Base-by-base conservation (phyloP, 2,329 filamentous ascomycete species). In the Ophiostoma populinum region DNA sequence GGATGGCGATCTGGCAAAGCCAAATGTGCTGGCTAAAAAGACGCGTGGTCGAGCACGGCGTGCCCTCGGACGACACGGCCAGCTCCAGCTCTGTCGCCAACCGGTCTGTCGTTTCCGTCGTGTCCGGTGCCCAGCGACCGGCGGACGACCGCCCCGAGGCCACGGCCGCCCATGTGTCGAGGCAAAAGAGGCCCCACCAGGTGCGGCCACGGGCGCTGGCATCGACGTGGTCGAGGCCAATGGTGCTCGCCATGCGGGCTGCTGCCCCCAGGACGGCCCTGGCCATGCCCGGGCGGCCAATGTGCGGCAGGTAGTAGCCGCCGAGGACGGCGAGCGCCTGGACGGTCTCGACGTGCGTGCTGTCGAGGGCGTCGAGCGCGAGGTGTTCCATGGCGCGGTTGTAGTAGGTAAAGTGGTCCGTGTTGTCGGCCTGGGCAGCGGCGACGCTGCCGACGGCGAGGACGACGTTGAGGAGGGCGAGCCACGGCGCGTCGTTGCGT, bases 1-100 rank as follows among this genome's bases (percentile, higher is more conserved):
- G 69, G 0, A 79, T 82, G 15, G 78, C 75, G 40, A 87, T 79
- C 51, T 78, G 79, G 56, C 78, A 82, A 53, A 86, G 86, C 34
- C 75, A 72, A 42, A 81, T 76, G 50, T 80, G 82, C 52, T 86
- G 75, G 19, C 80, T 70, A 12, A 83, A 55, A 0, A 78, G 78
- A 4, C 83, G 61, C 36, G 80, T 71, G 37, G n/a, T n/a, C n/a
- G n/a, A n/a, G n/a, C n/a, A n/a, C n/a, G n/a, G n/a, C n/a, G n/a
- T n/a, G n/a, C n/a, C n/a, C n/a, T n/a, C n/a, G n/a, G n/a, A n/a
- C n/a, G 43, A 46, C 32, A 56, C 55, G 43, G 56, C 59, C 41
- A 61, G 51, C 31, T 62, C 61, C 29, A 65, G n/a, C n/a, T n/a
- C n/a, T n/a, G n/a, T n/a, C n/a, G n/a, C n/a, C n/a, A n/a, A n/a